Evolutionary conservation across 2,329 filamentous ascomycete genomes (phyloP).

Genomic region (Talaromyces amestolkiae): DNA sequence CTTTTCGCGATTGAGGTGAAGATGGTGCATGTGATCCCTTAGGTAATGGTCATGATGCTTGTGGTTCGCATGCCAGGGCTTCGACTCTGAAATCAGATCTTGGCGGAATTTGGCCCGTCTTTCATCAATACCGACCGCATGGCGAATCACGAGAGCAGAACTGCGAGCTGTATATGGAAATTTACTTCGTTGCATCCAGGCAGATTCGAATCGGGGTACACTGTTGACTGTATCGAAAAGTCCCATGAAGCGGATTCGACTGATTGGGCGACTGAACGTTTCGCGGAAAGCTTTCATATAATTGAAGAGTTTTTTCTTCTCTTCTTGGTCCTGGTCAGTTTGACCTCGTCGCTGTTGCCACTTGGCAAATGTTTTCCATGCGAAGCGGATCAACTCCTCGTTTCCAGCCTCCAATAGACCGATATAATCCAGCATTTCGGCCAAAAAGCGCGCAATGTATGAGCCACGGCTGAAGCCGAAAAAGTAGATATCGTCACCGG

Average conservation of each 20-base stretch:
- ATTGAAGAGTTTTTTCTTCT: constrained; percentile 56
- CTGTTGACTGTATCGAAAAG: constrained; percentile 82
- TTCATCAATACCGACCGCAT: constrained; percentile 59
- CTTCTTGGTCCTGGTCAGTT: constrained; percentile 29
- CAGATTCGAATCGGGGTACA: constrained; percentile 71
- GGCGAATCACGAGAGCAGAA: constrained; percentile 55
- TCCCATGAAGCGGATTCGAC: constrained; percentile 71
- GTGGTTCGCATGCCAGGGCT: constrained; percentile 29
- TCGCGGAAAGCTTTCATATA: constrained; percentile 79
- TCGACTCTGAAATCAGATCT: constrained; percentile 53
- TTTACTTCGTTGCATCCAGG: constrained; percentile 70
- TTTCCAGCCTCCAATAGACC: constrained; percentile 78
- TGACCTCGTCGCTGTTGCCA: constrained; percentile 39
- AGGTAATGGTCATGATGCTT: constrained; percentile 23
- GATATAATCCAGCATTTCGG: constrained; percentile 81
- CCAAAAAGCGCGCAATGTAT: constrained; percentile 71
- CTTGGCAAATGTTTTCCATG: constrained; percentile 61
- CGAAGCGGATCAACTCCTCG: constrained; percentile 79
- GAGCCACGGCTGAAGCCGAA: constrained; percentile 72
- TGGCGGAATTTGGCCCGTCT: constrained; percentile 58
- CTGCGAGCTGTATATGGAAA: constrained; percentile 62
- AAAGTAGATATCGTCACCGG: constrained; percentile 62
- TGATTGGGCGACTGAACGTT: constrained; percentile 73
- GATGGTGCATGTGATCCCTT: constrained; percentile 20
- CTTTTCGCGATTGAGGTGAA: constrained; percentile 9